Base-by-base conservation (phyloP, 805 yeast genomes). In the Naumovozyma baii region DNA sequence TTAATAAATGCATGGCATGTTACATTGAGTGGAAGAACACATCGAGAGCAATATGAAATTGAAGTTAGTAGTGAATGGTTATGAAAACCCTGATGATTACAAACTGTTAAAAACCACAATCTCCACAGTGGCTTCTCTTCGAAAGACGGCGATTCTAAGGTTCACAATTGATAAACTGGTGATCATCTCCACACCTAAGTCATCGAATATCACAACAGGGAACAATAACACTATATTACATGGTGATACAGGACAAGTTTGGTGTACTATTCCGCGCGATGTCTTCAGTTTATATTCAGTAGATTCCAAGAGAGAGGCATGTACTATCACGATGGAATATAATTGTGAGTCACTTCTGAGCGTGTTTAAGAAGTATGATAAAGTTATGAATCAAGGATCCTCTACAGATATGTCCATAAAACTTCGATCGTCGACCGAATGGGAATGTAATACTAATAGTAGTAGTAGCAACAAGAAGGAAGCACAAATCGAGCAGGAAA, bases 221-320 rank as follows among this genome's bases (percentile, higher is more conserved):
- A 38, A 38, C 20, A 42, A 45, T 19, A 44, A 43, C 14, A 43
- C 55, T 2, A 31, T 45, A 13, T 35, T 52, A 17, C 51, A 50
- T 4, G 52, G 50, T 10, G 63, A 59, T 38, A 47, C 50, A 10
- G 62, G 61, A 2, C 61, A 57, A 35, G 40, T 57, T 26, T 57
- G 63, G 63, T 59, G 63, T 34, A 52, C 60, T 8, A 52, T 57
- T 7, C 62, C 62, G 2, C 38, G 38, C 8, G 62, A 57, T 47
- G 56, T 55, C 3, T 60, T 60, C 34, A 46, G 47, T 19, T 37
- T 44, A 4, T 60, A 59, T 35, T 41, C 42, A 3, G 59, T 60
- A 2, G 42, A 41, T 22, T 52, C 61, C 5, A 52, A 48, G 15
- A 50, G 62, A 10, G 61, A 54, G 16, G 38, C 44, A 9, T 51